Base-by-base conservation (phyloP, 192 early-diverging fungal species). In the Endogone sp. region DNA sequence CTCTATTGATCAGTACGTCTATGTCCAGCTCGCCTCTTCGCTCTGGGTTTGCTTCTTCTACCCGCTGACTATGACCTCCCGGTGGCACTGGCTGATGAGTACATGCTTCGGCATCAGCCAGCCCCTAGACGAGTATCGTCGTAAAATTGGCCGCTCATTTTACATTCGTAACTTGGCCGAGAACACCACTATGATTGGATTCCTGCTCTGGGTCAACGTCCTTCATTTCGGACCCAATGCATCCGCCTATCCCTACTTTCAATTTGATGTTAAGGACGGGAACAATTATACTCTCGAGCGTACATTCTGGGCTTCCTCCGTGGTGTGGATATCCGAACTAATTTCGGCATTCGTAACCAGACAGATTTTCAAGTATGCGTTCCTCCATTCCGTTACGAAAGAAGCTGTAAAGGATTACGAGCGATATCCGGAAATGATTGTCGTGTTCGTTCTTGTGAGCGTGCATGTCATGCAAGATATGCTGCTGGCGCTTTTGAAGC, bases 11-110 rank as follows among this genome's bases (percentile, higher is more conserved):
- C 89, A 90, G 63, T 88, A 89, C 49, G 70, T 88, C 23, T 67
- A 82, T 22, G 78, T 92, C 58, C 91, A 92, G 71, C 67, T 89
- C 37, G 89, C 80, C 4, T 88, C 86, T 21, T 90, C 87, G 2
- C 81, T 92, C 49, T 89, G 91, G 88, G 87, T 92, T 13, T 90
- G 88, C 27, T 80, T 91, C 25, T 88, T 91, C 59, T 90, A 90
- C 66, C 91, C 91, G 8, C 55, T 92, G 32, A 84, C 86, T 62
- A 92, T 92, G 87, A 87, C 89, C 0, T 70, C 63, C 10, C 77
- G 68, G 21, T 87, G 88, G 29, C 85, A 90, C 68, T 62, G 70
- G 6, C 21, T 65, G 3, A 72, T 86, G 29, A 75, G 87, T 2
- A 81, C 78, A 24, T 78, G 81, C 22, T 79, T 88, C 65, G 86